A percentile compares a stretch with the other conserved stretches of the same genome.
Conservation (phyloP, 148 eudicot genomes). For the Vaccinium darrowii region DNA sequence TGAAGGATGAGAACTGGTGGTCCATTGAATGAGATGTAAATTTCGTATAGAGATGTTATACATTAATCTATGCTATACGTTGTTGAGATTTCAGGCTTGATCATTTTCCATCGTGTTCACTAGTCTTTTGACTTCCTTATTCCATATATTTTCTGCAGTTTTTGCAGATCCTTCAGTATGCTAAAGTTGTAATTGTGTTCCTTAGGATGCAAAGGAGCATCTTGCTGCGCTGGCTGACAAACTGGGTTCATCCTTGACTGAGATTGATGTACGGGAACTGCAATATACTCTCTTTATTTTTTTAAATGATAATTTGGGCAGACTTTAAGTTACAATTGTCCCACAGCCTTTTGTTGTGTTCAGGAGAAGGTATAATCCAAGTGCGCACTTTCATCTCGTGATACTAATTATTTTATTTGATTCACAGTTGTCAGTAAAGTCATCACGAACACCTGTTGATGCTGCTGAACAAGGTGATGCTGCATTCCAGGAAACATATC, state of each 20-base stretch:
- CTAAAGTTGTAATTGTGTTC: conserved; percentile 23
- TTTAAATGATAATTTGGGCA: conserved; percentile 1
- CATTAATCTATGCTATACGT: neutral
- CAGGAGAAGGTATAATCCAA: neutral
- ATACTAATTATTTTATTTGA: conserved; percentile 30
- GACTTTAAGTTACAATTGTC: neutral
- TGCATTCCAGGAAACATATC: conserved; percentile 10
- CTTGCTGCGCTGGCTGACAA: conserved; percentile 92
- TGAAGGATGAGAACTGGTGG: neutral
- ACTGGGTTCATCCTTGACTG: conserved; percentile 79
- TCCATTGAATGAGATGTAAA: neutral
- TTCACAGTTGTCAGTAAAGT: conserved; percentile 76
- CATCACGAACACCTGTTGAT: conserved; percentile 47
- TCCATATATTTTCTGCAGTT: neutral
- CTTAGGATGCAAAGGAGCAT: conserved; percentile 97
- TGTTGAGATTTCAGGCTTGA: neutral
- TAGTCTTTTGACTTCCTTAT: neutral
- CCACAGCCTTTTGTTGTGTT: neutral
- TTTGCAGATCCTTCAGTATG: neutral
- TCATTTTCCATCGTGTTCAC: neutral
- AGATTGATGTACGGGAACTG: conserved; percentile 66
- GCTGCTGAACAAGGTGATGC: conserved; percentile 82
- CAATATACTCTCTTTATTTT: neutral
- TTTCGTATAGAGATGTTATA: neutral
- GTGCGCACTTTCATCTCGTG: neutral